Evolutionary conservation across 2,329 filamentous ascomycete species (phyloP).

Genomic region (Peltaster fructicola): DNA sequence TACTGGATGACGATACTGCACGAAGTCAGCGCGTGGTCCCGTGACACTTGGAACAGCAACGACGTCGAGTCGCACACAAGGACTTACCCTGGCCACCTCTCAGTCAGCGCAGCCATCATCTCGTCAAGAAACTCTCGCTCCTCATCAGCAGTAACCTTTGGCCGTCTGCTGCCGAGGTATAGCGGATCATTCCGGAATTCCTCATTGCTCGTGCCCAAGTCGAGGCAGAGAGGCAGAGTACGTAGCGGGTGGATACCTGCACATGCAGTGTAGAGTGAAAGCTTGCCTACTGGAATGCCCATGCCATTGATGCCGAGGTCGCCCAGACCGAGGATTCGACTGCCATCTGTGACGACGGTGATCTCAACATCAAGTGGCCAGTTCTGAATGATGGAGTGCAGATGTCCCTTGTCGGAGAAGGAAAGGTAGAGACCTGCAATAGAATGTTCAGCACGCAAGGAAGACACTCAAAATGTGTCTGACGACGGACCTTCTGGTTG

Average conservation of each 20-base stretch:
- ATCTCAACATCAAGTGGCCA: conserved; percentile 94
- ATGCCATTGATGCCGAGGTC: conserved; percentile 95
- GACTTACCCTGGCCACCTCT: conserved; percentile 50
- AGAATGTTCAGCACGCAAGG: no score
- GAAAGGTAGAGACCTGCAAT: conserved; percentile 65
- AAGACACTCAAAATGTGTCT: no score
- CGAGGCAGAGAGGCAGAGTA: conserved; percentile 44
- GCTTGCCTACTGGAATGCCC: conserved; percentile 93
- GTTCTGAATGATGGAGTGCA: conserved; percentile 74
- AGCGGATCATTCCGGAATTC: conserved; percentile 57
- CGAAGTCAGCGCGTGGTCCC: conserved; percentile 18
- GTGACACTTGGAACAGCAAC: conserved; percentile 3
- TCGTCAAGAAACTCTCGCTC: conserved; percentile 92
- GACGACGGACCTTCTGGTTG: conserved; percentile 56
- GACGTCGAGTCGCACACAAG: no score
- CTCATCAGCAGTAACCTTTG: conserved; percentile 58
- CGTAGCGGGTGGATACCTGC: conserved; percentile 75
- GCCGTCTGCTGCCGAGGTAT: conserved; percentile 77
- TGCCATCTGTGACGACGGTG: conserved; percentile 91
- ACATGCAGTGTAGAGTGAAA: conserved; percentile 85
- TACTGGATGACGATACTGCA: conserved; percentile 66
- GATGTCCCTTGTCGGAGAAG: conserved; percentile 81
- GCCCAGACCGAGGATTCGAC: conserved; percentile 77
- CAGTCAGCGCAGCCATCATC: conserved; percentile 80
- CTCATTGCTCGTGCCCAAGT: conserved; percentile 48